Evolutionary conservation across 495 filamentous ascomycete genomes (phyloP).

Genomic region (Bacidia gigantensis): DNA sequence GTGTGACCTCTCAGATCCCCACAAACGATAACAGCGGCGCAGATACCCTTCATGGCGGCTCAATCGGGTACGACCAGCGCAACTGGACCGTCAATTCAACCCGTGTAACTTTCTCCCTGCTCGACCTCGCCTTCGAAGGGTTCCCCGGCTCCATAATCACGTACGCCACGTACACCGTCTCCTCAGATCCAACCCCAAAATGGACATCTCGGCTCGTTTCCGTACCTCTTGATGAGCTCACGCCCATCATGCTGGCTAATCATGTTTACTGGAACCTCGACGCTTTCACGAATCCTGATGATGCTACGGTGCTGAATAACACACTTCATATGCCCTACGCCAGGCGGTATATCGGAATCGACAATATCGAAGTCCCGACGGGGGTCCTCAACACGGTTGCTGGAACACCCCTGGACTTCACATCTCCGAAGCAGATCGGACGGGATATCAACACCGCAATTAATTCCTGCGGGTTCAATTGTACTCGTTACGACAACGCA

Average conservation of each 20-base stretch:
- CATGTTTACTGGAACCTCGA: constrained; percentile 88
- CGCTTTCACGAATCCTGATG: constrained; percentile 52
- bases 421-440: constrained; percentile 61
- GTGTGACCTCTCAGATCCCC: constrained; percentile 44
- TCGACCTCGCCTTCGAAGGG: constrained; percentile 58
- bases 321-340: constrained; percentile 58
- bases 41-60: constrained; percentile 73
- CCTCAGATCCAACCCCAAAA: constrained; percentile 31
- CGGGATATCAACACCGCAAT: constrained; percentile 45
- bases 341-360: constrained; percentile 53
- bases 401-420: constrained; percentile 63
- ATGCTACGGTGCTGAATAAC: constrained; percentile 53
- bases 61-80: constrained; percentile 65
- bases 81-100: constrained; percentile 61
- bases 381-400: constrained; percentile 54
- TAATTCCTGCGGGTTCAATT: constrained; percentile 54
- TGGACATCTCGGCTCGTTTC: constrained; percentile 39
- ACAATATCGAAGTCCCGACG: constrained; percentile 65
- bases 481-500: constrained; percentile 66
- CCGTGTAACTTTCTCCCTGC: constrained; percentile 60
- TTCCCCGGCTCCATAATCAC: constrained; percentile 73
- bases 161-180: constrained; percentile 59
- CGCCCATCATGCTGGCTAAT: constrained; percentile 69
- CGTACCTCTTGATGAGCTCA: constrained; percentile 63
- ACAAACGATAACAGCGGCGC: constrained; percentile 58